Evolutionary conservation across 164 flowering plant genomes (phyloP), one percentile per base, ranked within the genome.

Genomic region (Cinnamomum chago): DNA sequence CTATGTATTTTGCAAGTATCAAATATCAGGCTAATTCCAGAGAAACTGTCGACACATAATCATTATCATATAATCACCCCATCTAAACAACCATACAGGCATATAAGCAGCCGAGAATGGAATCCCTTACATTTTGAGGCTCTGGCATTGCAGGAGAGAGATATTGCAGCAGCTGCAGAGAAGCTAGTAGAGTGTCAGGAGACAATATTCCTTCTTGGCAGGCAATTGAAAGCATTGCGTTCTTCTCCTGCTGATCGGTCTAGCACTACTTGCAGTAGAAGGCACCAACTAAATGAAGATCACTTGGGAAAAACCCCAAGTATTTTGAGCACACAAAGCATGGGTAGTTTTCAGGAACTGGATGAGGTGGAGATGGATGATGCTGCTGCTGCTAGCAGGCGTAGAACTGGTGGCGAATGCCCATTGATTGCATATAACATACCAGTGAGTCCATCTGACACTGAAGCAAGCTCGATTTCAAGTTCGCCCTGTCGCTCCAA

Each of bases 161-260:
- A 93, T 47, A 77, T 93, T 71, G 83, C 89, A 25, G 90, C 92
- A 69, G 98, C 99, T 30, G 95, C 99, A 67, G 99, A 89, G 81
- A 95, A 88, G 82, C 84, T 95, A 12, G 98, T 97, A 3, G 92
- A 92, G 79, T 95, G 99, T 79, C 99, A 95, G 80, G 98, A 95
- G 80, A 95, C 95, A 62, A 92, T 95, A 78, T 85, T 86, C 79
- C 90, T 93, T 81, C 97, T 95, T 3, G 90, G 98, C 40, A 90
- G 79, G 86, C 98, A 96, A 75, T 80, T 93, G 81, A 86, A 91
- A 35, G 40, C 92, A 60, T 50, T 96, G 81, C 89, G 87, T 20
- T 55, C 97, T 23, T 55, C 60, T 55, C 85, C 87, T 68, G 65
- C 88, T 30, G 94, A 88, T 18, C n/a, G 73, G 14, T 60, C 75